phyloP scores from a whole-genome alignment of 768 basidiomycete species.

The Austroboletus eburneus region DNA sequence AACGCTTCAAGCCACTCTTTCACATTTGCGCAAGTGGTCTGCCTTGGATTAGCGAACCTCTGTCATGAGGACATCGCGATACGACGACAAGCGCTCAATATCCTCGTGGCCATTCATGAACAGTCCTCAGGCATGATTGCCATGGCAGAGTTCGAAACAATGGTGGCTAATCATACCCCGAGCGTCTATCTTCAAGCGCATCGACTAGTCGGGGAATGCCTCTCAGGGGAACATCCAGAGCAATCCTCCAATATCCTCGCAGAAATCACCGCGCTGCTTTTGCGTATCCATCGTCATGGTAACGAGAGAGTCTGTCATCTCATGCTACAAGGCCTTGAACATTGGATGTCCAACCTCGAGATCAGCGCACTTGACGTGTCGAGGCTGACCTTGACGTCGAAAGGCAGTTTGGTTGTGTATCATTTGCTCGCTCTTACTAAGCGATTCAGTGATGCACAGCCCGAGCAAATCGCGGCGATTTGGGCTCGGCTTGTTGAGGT shows the following conservation, averaged over 20 bases:
- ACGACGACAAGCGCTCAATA: constrained; percentile 72
- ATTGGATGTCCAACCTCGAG: constrained; percentile 78
- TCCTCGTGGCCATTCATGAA: constrained; percentile 69
- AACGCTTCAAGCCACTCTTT: constrained; percentile 52
- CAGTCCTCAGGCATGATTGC: constrained; percentile 62
- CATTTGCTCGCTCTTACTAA: constrained; percentile 82
- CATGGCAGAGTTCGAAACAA: constrained; percentile 70
- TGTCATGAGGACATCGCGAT: constrained; percentile 63
- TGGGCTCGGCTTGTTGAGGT: constrained; percentile 77
- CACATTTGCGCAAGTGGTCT: constrained; percentile 69
- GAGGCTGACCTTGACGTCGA: constrained; percentile 28
- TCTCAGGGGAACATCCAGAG: constrained; percentile 72
- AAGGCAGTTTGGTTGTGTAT: constrained; percentile 65
- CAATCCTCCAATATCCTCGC: constrained; percentile 61
- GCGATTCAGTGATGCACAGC: constrained; percentile 66
- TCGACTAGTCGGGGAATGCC: constrained; percentile 67
- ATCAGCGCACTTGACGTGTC: constrained; percentile 43
- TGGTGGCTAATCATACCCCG: constrained; percentile 65
- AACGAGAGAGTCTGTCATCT: constrained; percentile 49
- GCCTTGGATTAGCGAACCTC: constrained; percentile 80
- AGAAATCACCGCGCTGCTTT: constrained; percentile 71
- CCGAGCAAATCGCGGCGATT: constrained; percentile 75
- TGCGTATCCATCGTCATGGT: constrained; percentile 52
- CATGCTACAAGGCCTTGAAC: constrained; percentile 74
- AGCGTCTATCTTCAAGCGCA: constrained; percentile 81